Percentiles rank a stretch among this genome's conserved stretches.
These are phyloP conservation scores for Coprinopsis cinerea DNA, from an alignment of 768 basidiomycete genomes.

Conservation along the genomic window DNA sequence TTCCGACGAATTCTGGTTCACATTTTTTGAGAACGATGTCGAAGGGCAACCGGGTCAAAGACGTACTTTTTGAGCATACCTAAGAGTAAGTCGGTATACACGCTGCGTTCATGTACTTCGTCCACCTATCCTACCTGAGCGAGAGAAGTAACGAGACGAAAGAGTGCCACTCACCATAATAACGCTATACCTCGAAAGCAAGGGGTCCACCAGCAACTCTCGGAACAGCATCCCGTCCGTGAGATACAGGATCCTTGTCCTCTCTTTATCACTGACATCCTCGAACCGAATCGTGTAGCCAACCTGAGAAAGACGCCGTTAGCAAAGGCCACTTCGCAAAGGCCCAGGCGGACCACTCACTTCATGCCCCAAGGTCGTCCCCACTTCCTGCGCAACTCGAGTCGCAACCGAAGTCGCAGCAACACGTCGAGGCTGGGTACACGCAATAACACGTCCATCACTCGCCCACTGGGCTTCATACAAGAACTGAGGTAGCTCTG, in stretches of 20 bases:
- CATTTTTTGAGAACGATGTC: constrained; percentile 1
- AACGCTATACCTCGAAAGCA: constrained; percentile 88
- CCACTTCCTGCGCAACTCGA: constrained; percentile 90
- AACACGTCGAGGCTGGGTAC: constrained; percentile 89
- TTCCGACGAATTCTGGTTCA: constrained; percentile 78
- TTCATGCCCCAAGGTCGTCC: constrained; percentile 83
- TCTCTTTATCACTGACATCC: constrained; percentile 78
- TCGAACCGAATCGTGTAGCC: constrained; percentile 98
- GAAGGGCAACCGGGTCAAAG: neutral
- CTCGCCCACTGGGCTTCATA: constrained; percentile 90
- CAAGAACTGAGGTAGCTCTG: constrained; percentile 94
- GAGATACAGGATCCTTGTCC: constrained; percentile 90
- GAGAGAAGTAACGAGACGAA: neutral
- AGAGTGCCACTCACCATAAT: constrained; percentile 64
- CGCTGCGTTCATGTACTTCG: constrained; percentile 93
- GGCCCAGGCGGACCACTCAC: constrained; percentile 30
- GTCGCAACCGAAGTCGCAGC: constrained; percentile 92
- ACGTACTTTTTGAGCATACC: constrained; percentile 89
- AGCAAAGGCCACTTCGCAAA: neutral
- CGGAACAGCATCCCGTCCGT: constrained; percentile 99
- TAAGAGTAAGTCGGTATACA: constrained; percentile 92
- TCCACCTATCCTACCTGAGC: constrained; percentile 59
- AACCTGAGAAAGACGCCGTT: constrained; percentile 46
- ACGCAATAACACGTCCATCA: constrained; percentile 79
- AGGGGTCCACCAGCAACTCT: constrained; percentile 86